Evolutionary conservation across 1,139 yeast genomes (phyloP).

Genomic region (Suzukiozyma palmioleophila): DNA sequence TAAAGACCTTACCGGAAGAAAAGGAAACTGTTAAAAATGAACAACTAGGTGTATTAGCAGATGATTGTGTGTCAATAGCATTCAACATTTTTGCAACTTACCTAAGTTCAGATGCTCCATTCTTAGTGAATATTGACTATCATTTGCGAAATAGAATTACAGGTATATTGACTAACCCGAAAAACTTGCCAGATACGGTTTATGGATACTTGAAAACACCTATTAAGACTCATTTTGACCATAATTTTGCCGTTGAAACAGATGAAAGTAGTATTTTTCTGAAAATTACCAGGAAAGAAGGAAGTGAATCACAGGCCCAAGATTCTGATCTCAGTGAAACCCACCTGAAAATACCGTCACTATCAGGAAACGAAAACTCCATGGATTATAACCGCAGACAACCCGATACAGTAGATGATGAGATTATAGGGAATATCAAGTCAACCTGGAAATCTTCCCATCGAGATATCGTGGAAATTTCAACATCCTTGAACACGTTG

Average conservation of each 20-base stretch:
- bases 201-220: constrained; percentile 5
- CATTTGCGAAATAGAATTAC: constrained; percentile 47
- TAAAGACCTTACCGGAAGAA: constrained; percentile 7
- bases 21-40: constrained; percentile 10
- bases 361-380: no score
- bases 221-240: not conserved
- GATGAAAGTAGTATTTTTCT: not conserved
- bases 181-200: constrained; percentile 1
- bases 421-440: no score
- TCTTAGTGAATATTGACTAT: constrained; percentile 67
- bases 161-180: constrained; percentile 29
- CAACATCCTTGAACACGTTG: constrained; percentile 1
- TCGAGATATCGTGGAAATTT: not conserved
- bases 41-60: constrained; percentile 40
- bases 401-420: no score
- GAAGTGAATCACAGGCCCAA: no score
- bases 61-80: constrained; percentile 52
- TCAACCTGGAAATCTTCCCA: no score
- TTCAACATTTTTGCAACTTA: constrained; percentile 65
- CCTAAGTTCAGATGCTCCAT: constrained; percentile 67
- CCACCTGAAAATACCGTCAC: no score
- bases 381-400: no score
- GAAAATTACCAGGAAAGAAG: not conserved
- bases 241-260: not conserved
- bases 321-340: no score